Base-by-base conservation (phyloP, 1,139 yeast genomes). In the Meyerozyma sp. region DNA sequence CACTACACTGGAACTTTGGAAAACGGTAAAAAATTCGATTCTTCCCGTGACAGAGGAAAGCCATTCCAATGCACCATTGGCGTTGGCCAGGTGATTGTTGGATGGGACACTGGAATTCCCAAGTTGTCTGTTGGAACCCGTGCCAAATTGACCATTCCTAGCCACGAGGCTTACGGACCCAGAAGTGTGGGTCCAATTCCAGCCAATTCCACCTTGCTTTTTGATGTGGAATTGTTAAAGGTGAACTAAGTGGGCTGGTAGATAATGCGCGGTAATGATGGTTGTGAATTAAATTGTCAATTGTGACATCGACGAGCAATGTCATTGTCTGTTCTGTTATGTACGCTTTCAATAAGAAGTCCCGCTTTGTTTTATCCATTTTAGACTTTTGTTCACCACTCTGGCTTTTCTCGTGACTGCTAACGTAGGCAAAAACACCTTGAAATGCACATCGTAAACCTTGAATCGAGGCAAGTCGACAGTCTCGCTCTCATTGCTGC, bases 151-250 rank as follows among this genome's bases (percentile, higher is more conserved):
- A 89, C 94, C 57, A 89, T 91, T 58, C 95, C 97, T 56, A 93
- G 96, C 49, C 83, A 85, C 58, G 85, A 88, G 68, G 98, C 95
- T 53, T 93, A 93, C 70, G 97, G 97, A 50, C 77, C 80, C 52
- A 84, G 95, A 67, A 98, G 97, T 41, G 88, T 86, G 81, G 95
- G 96, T 54, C 75, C 88, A 59, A 93, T 93, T 62, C 98, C 98
- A 51, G 96, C 97, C 55, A 88, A 89, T 66, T 95, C 97, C 50
- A 90, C 96, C 53, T 79, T 93, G 68, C 72, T 88, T 56, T 91
- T 91, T 58, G 97, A 90, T 59, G 97, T 91, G 52, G 96, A 91
- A 71, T 80, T 91, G 66, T 72, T 91, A 59, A 81, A 80, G 58
- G 84, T 91, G 62, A 88, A 88, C 73, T 84, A 75, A 46, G 30